Evolutionary conservation across 208 protist species (phyloP), one percentile per base, ranked within the genome.

Genomic region (Blastocrithidia nonstop): DNA sequence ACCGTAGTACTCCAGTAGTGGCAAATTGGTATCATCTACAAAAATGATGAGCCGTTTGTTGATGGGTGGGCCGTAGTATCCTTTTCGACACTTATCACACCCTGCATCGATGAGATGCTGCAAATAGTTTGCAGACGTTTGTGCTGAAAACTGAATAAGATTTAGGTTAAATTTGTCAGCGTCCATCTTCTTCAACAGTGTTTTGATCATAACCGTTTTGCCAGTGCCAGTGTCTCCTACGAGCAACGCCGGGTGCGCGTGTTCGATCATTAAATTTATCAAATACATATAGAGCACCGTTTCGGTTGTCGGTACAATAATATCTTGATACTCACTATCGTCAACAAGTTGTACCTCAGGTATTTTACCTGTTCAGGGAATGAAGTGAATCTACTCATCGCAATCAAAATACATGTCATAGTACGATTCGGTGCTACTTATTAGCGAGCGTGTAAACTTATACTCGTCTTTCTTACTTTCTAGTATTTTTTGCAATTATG

Each of bases 11-110:
- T 98, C 94, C n/a, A 89, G 54, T 54, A 83, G 69, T 3, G 96
- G 96, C 58, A 97, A 66, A 67, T 98, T 97, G 17, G 95, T 58
- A 55, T 98, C 95, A 57, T 98, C 95, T 28, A 98, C 79, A 66
- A 98, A 97, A 42, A 97, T 68, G 43, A 95, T 55, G 67, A 94
- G 84, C 46, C 83, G 77, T 53, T 96, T 97, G 53, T 93, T 95
- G 42, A 93, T 78, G 4, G 88, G 83, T 13, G 96, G 94, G 5
- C 95, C 95, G 56, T 96, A 97, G 51, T 93, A 62, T 21, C 88
- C 89, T 56, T 96, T 97, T 44, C 90, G 79, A 28, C 95, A 73
- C 65, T 94, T 93, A 51, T 96, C 88, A n/a, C 94, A 68, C 60
- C 88, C 95, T 39, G 56, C 47, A 57, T 97, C 93, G 57, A 98